phyloP scores from a whole-genome alignment of 345 rosid genomes.

The Corchorus capsularis region DNA sequence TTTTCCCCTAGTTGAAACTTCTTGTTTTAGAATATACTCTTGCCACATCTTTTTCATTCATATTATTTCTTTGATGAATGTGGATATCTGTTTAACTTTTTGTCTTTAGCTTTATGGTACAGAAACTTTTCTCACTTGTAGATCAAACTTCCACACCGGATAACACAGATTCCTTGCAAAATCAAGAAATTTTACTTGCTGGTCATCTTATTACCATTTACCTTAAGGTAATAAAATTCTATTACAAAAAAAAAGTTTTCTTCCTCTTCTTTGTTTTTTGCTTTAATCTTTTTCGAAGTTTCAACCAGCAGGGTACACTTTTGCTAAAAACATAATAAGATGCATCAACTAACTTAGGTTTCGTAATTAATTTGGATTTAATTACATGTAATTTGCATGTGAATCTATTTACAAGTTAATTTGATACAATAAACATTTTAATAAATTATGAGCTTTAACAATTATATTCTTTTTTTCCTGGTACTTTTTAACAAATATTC shows the following conservation, averaged over 20 bases:
- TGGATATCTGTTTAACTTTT: conserved; percentile 28
- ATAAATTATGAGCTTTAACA: not conserved
- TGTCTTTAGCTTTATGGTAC: conserved; percentile 78
- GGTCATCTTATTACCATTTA: conserved; percentile 89
- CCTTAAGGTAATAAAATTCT: conserved; percentile 62
- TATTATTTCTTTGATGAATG: conserved; percentile 1
- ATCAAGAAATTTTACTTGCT: conserved; percentile 93
- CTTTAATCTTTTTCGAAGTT: not conserved
- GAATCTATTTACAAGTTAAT: conserved; percentile 12
- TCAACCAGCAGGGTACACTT: not conserved
- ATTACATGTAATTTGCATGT: not conserved
- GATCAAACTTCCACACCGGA: conserved; percentile 90
- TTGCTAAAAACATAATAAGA: not conserved
- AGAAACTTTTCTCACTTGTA: conserved; percentile 91
- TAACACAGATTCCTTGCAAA: conserved; percentile 92
- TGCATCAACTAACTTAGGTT: not conserved
- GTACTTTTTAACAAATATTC: not conserved
- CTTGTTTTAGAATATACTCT: not conserved
- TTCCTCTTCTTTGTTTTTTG: not conserved
- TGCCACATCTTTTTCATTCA: conserved; percentile 1
- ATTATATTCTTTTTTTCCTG: not conserved
- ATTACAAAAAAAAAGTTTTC: not conserved
- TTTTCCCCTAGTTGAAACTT: conserved; percentile 5
- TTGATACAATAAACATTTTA: not conserved
- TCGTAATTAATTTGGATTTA: not conserved